These are phyloP conservation scores for Hibiscus syriacus DNA, from an alignment of 345 rosid species.

Conservation along the genomic window DNA sequence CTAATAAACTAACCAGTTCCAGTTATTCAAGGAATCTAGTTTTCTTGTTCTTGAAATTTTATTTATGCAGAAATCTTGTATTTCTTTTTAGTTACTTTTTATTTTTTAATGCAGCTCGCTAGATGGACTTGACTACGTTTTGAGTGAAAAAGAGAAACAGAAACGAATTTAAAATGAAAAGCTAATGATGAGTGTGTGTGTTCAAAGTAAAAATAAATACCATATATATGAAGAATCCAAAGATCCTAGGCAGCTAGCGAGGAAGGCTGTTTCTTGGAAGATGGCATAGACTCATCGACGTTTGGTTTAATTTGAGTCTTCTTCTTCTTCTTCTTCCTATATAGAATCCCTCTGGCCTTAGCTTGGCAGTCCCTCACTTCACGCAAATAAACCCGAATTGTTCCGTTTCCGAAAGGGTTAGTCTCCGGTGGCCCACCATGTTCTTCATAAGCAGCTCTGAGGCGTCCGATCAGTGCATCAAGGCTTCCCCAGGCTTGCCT, in stretches of 20 bases:
- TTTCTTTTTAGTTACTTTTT: neutral
- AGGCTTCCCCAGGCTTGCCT: conserved; percentile 93
- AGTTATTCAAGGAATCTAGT: neutral
- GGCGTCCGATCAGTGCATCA: conserved; percentile 80
- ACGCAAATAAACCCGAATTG: conserved; percentile 60
- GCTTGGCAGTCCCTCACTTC: conserved; percentile 80
- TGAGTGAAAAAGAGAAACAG: neutral
- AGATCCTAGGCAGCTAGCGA: neutral
- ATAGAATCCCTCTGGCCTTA: conserved; percentile 77
- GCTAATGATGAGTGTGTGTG: neutral
- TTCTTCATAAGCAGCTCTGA: conserved; percentile 81
- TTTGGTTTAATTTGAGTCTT: conserved; percentile 39
- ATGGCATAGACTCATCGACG: conserved; percentile 25
- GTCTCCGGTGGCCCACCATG: conserved; percentile 58
- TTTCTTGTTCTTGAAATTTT: neutral
- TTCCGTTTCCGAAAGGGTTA: conserved; percentile 75
- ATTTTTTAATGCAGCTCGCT: neutral
- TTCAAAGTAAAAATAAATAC: conserved; percentile 12
- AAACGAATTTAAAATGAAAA: neutral
- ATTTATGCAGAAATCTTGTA: neutral
- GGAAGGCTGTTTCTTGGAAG: conserved; percentile 19
- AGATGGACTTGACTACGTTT: neutral
- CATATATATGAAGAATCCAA: conserved; percentile 25
- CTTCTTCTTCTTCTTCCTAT: conserved; percentile 65
- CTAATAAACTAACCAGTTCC: neutral